A percentile compares a stretch with the other conserved stretches of the same genome.
Evolutionary conservation across 495 filamentous ascomycete species (phyloP).

Genomic region (Monascus purpureus): DNA sequence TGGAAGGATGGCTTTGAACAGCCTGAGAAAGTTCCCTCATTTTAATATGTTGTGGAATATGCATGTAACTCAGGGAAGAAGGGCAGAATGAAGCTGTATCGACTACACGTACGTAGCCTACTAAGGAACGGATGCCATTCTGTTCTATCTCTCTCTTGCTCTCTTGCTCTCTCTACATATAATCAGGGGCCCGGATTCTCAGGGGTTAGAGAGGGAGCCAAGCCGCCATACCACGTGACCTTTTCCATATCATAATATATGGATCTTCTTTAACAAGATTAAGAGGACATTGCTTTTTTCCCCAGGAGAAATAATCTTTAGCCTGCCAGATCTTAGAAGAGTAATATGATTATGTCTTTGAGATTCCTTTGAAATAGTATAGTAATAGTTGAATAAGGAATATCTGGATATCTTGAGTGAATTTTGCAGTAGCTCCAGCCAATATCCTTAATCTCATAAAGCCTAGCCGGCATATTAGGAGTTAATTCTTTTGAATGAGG

Average conservation of each 20-base stretch:
- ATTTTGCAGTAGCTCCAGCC: not conserved
- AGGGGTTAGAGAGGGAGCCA: too few relatives aligned
- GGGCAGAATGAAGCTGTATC: too few relatives aligned
- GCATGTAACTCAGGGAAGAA: too few relatives aligned
- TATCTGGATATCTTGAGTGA: not conserved
- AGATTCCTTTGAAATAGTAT: not conserved
- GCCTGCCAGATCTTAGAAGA: not conserved
- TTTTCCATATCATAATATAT: too few relatives aligned
- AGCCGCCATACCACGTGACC: too few relatives aligned
- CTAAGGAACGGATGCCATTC: too few relatives aligned
- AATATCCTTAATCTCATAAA: not conserved
- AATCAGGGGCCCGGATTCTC: too few relatives aligned
- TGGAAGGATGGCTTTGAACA: not conserved
- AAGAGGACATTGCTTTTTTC: not conserved
- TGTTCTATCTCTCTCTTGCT: too few relatives aligned
- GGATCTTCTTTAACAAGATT: not conserved
- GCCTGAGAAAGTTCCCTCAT: not conserved
- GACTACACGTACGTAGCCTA: too few relatives aligned
- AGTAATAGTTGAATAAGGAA: slow-evolving; percentile 1
- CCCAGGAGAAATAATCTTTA: not conserved
- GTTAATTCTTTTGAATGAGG: not conserved
- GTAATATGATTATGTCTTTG: not conserved
- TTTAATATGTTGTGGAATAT: too few relatives aligned
- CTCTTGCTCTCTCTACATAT: too few relatives aligned
- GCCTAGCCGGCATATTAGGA: not conserved